phyloP scores from a whole-genome alignment of 1,139 yeast species.

The Hyphopichia pseudoburtonii region DNA sequence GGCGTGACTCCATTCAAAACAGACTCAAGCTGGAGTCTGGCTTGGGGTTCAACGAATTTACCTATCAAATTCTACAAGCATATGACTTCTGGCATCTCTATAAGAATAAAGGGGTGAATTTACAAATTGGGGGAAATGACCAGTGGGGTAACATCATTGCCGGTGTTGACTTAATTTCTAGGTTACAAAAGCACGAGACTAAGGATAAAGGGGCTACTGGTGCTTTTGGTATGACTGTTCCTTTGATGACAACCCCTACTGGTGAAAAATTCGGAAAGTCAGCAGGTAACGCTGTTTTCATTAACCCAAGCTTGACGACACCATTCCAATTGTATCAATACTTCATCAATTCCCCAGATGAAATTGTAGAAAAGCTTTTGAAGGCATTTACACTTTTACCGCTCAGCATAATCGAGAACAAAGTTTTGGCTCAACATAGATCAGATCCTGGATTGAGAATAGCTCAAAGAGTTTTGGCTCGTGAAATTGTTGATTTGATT shows the following conservation, averaged over 20 bases:
- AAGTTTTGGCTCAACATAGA: constrained; percentile 51
- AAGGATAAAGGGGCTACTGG: constrained; percentile 4
- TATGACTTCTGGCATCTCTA: constrained; percentile 88
- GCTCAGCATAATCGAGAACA: constrained; percentile 49
- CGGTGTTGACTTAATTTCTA: constrained; percentile 81
- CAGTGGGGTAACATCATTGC: constrained; percentile 99
- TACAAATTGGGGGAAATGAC: constrained; percentile 96
- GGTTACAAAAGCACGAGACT: constrained; percentile 40
- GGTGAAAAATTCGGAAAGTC: constrained; percentile 97
- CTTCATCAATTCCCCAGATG: constrained; percentile 79
- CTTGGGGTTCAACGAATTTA: constrained; percentile 88
- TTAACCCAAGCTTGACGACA: constrained; percentile 68
- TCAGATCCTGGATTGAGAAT: constrained; percentile 59
- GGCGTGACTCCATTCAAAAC: constrained; percentile 81
- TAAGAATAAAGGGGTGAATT: constrained; percentile 54
- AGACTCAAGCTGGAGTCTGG: constrained; percentile 72
- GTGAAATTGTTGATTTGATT: constrained; percentile 81
- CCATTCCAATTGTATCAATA: constrained; percentile 86
- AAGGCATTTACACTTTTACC: constrained; percentile 82
- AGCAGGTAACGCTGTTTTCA: constrained; percentile 95
- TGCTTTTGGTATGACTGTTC: constrained; percentile 83
- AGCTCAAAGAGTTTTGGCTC: constrained; percentile 78
- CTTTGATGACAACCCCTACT: constrained; percentile 79
- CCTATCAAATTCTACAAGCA: constrained; percentile 91
- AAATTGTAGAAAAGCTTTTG: constrained; percentile 66